A percentile compares a stretch with the other conserved stretches of the same genome.
phyloP scores from a whole-genome alignment of 1,139 yeast genomes.

The Meyerozyma guilliermondii region DNA sequence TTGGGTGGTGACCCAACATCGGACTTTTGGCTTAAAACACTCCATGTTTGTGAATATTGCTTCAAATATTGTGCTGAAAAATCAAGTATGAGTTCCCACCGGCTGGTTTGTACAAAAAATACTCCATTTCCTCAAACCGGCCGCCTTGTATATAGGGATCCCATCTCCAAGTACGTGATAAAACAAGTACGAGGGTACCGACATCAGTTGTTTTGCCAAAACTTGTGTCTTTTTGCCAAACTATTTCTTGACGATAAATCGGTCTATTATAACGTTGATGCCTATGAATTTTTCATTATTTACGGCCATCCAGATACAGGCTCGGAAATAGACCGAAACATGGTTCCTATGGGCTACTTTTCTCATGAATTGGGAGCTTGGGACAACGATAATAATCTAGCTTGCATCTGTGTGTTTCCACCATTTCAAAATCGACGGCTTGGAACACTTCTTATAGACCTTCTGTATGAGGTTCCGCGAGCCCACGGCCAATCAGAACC shows the following conservation, averaged over 20 bases:
- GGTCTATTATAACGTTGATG: slow-evolving; percentile 72
- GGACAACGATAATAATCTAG: slow-evolving; percentile 75
- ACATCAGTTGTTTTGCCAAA: slow-evolving; percentile 69
- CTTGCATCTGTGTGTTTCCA: slow-evolving; percentile 88
- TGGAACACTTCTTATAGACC: slow-evolving; percentile 77
- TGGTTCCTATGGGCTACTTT: slow-evolving; percentile 80
- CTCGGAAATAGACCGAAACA: slow-evolving; percentile 9
- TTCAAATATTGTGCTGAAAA: slow-evolving; percentile 65
- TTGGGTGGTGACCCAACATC: slow-evolving; percentile 2
- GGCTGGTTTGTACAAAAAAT: slow-evolving; percentile 36
- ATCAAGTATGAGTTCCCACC: slow-evolving; percentile 37
- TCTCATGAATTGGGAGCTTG: slow-evolving; percentile 83
- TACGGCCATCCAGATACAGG: slow-evolving; percentile 35
- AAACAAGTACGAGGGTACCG: slow-evolving; percentile 62
- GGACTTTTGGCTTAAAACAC: slow-evolving; percentile 50
- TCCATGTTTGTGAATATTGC: slow-evolving; percentile 76
- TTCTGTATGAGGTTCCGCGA: slow-evolving; percentile 70
- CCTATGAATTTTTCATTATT: slow-evolving; percentile 73
- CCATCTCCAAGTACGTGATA: slow-evolving; percentile 42
- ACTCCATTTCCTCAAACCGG: slow-evolving; percentile 49
- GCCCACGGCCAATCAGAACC: slow-evolving; percentile 35
- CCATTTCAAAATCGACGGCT: slow-evolving; percentile 79
- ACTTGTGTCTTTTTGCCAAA: slow-evolving; percentile 78
- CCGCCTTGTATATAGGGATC: slow-evolving; percentile 60
- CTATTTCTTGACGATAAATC: slow-evolving; percentile 89